These are phyloP conservation scores for Lactarius pseudohatsudake DNA, from an alignment of 768 basidiomycete species.

Conservation along the genomic window DNA sequence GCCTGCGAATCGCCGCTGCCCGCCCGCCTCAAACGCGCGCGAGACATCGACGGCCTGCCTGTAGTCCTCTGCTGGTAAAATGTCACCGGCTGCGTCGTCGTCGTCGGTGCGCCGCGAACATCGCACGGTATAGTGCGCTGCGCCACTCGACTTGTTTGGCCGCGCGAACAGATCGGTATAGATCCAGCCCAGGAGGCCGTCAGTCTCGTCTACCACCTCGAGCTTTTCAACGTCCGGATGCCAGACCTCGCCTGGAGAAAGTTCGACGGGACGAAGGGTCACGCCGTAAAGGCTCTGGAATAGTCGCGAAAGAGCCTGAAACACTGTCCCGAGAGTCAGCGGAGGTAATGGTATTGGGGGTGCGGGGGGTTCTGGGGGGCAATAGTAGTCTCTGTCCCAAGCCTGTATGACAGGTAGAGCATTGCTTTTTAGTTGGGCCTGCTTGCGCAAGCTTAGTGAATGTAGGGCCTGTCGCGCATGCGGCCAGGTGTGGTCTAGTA, in stretches of 20 bases:
- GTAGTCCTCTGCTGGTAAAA: conserved; percentile 42
- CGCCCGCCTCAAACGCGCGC: conserved; percentile 60
- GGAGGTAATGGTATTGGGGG: conserved; percentile 72
- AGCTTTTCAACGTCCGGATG: conserved; percentile 85
- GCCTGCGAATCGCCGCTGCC: conserved; percentile 56
- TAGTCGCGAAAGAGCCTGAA: conserved; percentile 87
- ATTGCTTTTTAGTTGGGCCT: conserved; percentile 60
- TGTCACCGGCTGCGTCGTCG: conserved; percentile 76
- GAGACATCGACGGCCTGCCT: conserved; percentile 42
- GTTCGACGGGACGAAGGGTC: conserved; percentile 66
- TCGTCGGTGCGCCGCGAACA: conserved; percentile 92
- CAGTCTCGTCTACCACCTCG: conserved; percentile 87
- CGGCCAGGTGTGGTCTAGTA: conserved; percentile 78
- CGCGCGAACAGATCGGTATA: conserved; percentile 91
- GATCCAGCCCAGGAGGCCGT: conserved; percentile 89
- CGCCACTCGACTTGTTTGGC: conserved; percentile 81
- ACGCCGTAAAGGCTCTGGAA: conserved; percentile 89
- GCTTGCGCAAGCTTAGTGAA: conserved; percentile 68
- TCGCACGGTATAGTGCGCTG: conserved; percentile 96
- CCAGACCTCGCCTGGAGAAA: conserved; percentile 83
- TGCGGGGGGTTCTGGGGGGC: conserved; percentile 72
- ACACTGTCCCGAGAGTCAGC: conserved; percentile 85
- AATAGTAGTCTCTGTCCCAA: conserved; percentile 98
- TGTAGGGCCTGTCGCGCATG: conserved; percentile 73
- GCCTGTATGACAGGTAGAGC: conserved; percentile 71